Conservation (phyloP, 352 stramenopile genomes). For the Plasmopara halstedii region DNA sequence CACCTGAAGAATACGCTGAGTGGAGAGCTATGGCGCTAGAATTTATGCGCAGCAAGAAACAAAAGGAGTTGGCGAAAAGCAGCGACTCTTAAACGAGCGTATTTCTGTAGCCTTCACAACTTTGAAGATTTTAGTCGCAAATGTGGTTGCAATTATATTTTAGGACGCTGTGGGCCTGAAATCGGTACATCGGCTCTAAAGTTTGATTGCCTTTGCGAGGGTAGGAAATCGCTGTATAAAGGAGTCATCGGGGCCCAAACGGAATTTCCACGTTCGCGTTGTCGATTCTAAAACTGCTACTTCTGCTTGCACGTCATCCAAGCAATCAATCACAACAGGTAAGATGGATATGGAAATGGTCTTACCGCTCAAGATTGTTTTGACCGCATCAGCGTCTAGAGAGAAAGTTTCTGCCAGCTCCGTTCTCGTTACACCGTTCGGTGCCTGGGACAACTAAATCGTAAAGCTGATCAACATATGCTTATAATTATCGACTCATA, state of each 20-base stretch:
- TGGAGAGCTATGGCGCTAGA: constrained; percentile 22
- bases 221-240: constrained; percentile 44
- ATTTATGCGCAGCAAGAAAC: constrained; percentile 25
- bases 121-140: neutral
- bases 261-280: constrained; percentile 49
- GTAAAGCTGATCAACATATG: no score
- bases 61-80: constrained; percentile 5
- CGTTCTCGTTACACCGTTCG: constrained; percentile 33
- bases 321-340: constrained; percentile 1
- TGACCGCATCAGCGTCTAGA: constrained; percentile 31
- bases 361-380: constrained; percentile 41
- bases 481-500: no score
- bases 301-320: constrained; percentile 24
- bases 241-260: constrained; percentile 34
- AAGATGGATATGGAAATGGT: neutral
- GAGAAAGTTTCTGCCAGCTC: constrained; percentile 37
- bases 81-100: neutral
- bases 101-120: neutral
- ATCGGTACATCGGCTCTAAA: constrained; percentile 15
- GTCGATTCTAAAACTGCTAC: constrained; percentile 36
- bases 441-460: constrained; percentile 31
- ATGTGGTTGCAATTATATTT: constrained; percentile 3
- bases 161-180: no score
- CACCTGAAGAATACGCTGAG: constrained; percentile 23
- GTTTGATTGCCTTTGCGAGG: constrained; percentile 39